Percentiles rank a stretch among this genome's conserved stretches.
These are phyloP conservation scores for Asterophora lycoperdoides DNA, from an alignment of 768 basidiomycete species.

Conservation along the genomic window DNA sequence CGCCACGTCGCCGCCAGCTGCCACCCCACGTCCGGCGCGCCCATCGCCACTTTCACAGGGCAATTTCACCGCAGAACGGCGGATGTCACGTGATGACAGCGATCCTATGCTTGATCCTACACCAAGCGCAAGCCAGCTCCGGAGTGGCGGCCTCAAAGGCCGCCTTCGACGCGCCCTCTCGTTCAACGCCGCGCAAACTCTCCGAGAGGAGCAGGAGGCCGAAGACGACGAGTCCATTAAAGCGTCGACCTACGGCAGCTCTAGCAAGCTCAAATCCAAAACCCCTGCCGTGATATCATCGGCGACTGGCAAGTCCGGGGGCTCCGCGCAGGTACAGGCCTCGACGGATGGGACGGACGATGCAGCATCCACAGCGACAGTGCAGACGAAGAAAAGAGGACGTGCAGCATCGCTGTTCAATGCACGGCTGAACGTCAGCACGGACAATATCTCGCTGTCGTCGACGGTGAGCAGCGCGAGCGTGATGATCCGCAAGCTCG, in stretches of 20 bases:
- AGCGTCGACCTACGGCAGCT: constrained; percentile 30
- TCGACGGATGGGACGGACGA: constrained; percentile 35
- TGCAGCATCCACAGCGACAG: constrained; percentile 39
- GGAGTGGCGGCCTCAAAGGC: constrained; percentile 72
- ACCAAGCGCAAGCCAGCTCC: constrained; percentile 35
- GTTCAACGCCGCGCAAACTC: constrained; percentile 52
- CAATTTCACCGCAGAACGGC: constrained; percentile 61
- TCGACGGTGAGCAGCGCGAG: constrained; percentile 94
- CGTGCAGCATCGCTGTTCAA: constrained; percentile 81
- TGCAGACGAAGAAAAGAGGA: constrained; percentile 63
- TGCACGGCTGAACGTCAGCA: constrained; percentile 79
- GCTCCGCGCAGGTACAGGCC: constrained; percentile 16
- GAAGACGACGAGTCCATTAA: constrained; percentile 29
- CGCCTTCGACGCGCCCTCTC: constrained; percentile 71
- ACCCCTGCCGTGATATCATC: constrained; percentile 25
- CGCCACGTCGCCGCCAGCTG: constrained; percentile 22
- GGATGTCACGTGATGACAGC: constrained; percentile 75
- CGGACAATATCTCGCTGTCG: constrained; percentile 92
- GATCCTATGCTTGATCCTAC: constrained; percentile 54
- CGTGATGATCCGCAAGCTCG: constrained; percentile 95
- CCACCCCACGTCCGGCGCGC: constrained; percentile 39
- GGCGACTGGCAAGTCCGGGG: constrained; percentile 22
- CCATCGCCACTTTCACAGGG: constrained; percentile 73
- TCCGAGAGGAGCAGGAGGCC: constrained; percentile 55
- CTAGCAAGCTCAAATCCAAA: constrained; percentile 32